Evolutionary conservation across 108 stramenopile genomes (phyloP), one percentile per base, ranked within the genome.

Genomic region (Fragilariopsis cylindrus): DNA sequence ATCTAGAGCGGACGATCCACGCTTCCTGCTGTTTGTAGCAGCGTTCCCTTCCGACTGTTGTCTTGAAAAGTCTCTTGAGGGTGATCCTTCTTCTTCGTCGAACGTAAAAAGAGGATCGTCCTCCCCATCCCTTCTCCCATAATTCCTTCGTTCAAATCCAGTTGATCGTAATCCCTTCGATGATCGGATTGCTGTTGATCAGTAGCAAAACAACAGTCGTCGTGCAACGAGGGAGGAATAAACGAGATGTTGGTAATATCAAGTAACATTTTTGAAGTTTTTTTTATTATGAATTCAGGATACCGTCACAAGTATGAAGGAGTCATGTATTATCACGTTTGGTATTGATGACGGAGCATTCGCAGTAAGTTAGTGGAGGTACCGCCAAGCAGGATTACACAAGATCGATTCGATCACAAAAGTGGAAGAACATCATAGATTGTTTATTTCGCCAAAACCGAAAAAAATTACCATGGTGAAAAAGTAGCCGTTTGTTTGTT

Each of bases 401-500:
- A 60, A 60, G 50, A 52, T 52, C 21, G 21, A 18, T 41, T 7
- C 58, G 41, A 60, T 12, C 69, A 53, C n/a, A 40, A 16, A 9
- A 43, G 53, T 15, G 11, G 18, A 30, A 11, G 60, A 30, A 19
- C 11, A 30, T 11, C 13, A 16, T 16, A 18, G 60, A 19, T 57
- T 15, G 39, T 42, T 44, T 54, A 15, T 49, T 13, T 42, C 30
- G 44, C 40, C 44, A 77, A 53, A 42, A 19, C 55, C 42, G 49
- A 64, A 60, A 43, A 45, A 40, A 48, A 76, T 16, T 3, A 65
- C 54, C 60, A 72, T 67, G 1, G 64, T 71, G 58, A 62, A 71
- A 73, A 79, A 79, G 64, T 79, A 79, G 78, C 78, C 78, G 78
- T 79, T 79, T 56, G 40, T 46, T 41, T 53, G 65, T 72, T 79